Percentiles rank a stretch among this genome's conserved stretches.
Evolutionary conservation across 768 basidiomycete species (phyloP).

Genomic region (Leccinum obscurum): DNA sequence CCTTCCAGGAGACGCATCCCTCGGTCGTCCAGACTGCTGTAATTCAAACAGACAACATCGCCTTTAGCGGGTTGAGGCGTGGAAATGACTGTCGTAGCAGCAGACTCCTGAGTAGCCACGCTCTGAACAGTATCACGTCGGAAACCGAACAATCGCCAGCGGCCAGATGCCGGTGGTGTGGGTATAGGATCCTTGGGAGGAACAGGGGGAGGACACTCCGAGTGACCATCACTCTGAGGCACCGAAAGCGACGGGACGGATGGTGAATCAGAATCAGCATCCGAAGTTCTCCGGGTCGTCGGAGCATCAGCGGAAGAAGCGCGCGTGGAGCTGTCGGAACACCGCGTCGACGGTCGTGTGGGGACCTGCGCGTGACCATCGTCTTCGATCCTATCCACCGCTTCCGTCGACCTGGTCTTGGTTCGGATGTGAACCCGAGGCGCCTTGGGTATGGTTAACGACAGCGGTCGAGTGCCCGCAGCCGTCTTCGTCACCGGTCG

Average conservation of each 20-base stretch:
- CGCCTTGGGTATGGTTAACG: constrained; percentile 23
- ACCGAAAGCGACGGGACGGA: constrained; percentile 14
- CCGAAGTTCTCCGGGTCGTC: constrained; percentile 7
- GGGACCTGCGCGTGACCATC: neutral
- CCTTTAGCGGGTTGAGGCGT: constrained; percentile 49
- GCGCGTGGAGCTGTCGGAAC: constrained; percentile 14
- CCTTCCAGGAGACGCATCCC: constrained; percentile 77
- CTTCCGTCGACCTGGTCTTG: constrained; percentile 31
- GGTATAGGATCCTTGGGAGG: constrained; percentile 30
- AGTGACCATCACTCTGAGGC: constrained; percentile 13
- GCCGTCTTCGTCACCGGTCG: constrained; percentile 16
- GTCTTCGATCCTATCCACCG: constrained; percentile 16
- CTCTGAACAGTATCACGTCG: constrained; percentile 39
- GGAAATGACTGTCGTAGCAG: constrained; percentile 14
- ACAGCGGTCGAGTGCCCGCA: constrained; percentile 19
- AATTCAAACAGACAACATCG: constrained; percentile 70
- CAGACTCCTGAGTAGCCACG: constrained; percentile 26
- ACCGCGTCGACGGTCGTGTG: constrained; percentile 12
- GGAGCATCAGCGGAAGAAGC: constrained; percentile 18
- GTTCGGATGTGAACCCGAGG: constrained; percentile 17
- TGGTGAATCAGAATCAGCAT: constrained; percentile 11
- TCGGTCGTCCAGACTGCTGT: constrained; percentile 72
- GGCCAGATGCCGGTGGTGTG: constrained; percentile 31
- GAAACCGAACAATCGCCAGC: constrained; percentile 56
- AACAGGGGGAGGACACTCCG: constrained; percentile 29